A percentile compares a stretch with the other conserved stretches of the same genome.
Evolutionary conservation across 2,329 filamentous ascomycete genomes (phyloP).

Genomic region (Claviceps arundinis): DNA sequence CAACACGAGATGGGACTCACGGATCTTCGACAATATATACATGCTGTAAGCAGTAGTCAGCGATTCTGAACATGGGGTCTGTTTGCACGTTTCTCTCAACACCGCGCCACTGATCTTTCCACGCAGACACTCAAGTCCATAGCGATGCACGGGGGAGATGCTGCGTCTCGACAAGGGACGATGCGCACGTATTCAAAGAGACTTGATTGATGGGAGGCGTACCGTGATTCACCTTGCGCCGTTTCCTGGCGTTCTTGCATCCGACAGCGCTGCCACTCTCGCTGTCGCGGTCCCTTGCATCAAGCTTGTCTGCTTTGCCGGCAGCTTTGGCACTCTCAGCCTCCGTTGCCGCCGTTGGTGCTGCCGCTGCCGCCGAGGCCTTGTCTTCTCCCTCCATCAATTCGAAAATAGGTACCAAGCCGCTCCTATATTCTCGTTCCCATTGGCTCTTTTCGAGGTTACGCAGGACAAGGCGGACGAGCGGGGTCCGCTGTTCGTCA

Average conservation of each 20-base stretch:
- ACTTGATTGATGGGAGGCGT: conserved; percentile 24
- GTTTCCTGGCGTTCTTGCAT: conserved; percentile 58
- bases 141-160: background rate
- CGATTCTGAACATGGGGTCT: background rate
- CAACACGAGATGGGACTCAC: conserved; percentile 42
- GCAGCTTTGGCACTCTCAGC: conserved; percentile 15
- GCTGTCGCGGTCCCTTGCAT: conserved; percentile 3
- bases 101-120: background rate
- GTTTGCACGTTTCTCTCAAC: background rate
- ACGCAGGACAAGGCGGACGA: conserved; percentile 16
- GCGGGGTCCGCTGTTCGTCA: conserved; percentile 13
- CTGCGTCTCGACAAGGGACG: background rate
- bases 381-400: conserved; percentile 19
- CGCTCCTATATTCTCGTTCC: conserved; percentile 15
- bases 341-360: background rate
- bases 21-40: conserved; percentile 81
- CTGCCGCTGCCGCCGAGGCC: conserved; percentile 7
- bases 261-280: background rate
- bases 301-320: conserved; percentile 10
- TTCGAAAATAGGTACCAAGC: conserved; percentile 13
- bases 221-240: conserved; percentile 85
- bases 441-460: conserved; percentile 17
- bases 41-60: conserved; percentile 38
- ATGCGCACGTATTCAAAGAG: background rate
- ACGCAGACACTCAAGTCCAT: background rate